Conservation (phyloP, 2,329 filamentous ascomycete species). For the Ophiosphaerella narmari region DNA sequence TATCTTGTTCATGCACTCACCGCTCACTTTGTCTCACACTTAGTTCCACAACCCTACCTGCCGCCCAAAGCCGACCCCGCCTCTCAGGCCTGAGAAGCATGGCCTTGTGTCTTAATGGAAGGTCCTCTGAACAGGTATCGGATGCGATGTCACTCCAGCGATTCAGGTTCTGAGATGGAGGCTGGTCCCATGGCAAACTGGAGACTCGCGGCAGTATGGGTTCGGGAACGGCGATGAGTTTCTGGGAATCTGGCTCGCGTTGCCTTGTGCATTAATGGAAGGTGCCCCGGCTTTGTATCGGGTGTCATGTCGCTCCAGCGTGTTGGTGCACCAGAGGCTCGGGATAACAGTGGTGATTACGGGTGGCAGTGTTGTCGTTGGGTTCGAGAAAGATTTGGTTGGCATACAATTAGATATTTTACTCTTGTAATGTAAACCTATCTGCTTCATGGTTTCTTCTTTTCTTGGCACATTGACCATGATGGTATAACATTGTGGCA, state of each 20-base stretch:
- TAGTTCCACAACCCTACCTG: constrained; percentile 15
- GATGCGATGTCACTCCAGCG: constrained; percentile 16
- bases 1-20: constrained; percentile 2
- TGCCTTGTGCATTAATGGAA: constrained; percentile 15
- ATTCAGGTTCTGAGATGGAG: constrained; percentile 4
- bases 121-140: constrained; percentile 9
- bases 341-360: constrained; percentile 8
- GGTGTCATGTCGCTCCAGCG: constrained; percentile 15
- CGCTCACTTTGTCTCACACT: constrained; percentile 2
- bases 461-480: no score
- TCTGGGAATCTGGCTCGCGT: constrained; percentile 14
- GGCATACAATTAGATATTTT: not conserved
- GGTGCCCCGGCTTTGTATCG: constrained; percentile 9
- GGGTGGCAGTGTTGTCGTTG: not conserved
- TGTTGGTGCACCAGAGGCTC: constrained; percentile 20
- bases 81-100: constrained; percentile 13
- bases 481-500: no score
- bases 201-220: constrained; percentile 10
- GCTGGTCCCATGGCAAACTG: constrained; percentile 1
- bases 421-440: not conserved
- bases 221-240: constrained; percentile 14
- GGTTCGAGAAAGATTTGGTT: not conserved
- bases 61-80: constrained; percentile 10
- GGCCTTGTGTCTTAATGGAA: constrained; percentile 14
- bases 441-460: no score